Base-by-base conservation (phyloP, 176 grass and related monocot species). In the Aegilops umbellulata region DNA sequence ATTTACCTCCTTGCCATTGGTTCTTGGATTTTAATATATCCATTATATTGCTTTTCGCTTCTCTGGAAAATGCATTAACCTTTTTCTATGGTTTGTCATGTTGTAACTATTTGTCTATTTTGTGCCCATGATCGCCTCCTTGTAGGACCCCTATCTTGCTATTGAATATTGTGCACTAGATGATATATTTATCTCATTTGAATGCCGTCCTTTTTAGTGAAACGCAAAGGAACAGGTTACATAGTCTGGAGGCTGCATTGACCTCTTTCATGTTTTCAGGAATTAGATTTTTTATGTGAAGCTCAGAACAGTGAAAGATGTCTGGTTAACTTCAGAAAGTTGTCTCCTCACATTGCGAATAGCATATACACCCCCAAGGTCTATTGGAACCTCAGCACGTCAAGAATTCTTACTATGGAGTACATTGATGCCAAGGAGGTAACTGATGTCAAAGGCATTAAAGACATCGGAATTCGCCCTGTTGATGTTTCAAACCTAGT, bases 401-500 rank as follows among this genome's bases (percentile, higher is more conserved):
- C 89, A 74, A 95, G 90, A 88, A 85, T 98, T 92, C 82, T 98
- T 77, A 95, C 91, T 6, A 98, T 98, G 95, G 95, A 98, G 65
- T 98, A 92, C 81, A 95, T 98, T 86, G 95, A 95, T 87, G 93
- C 93, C 70, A 92, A 82, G 57, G 95, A 98, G 82, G 73, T 98
- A 89, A 98, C 95, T 89, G 93, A 98, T 93, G 91, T 95, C 51
- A 86, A 62, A 62, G 91, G 89, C 29, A 98, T 98, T 81, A 88
- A 90, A 87, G 84, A 61, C 55, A 57, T 82, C 55, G 95, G 95
- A 78, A 77, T 98, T 27, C 86, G 84, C 38, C 93, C 89, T 68
- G 68, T 62, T 64, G 93, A 98, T 90, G 95, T 98, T 86, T 98
- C 95, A 82, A 93, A 92, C 87, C 88, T 98, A 90, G 93, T 95